Conservation (phyloP, 805 yeast genomes). For the Diddensiella transvaalensis region DNA sequence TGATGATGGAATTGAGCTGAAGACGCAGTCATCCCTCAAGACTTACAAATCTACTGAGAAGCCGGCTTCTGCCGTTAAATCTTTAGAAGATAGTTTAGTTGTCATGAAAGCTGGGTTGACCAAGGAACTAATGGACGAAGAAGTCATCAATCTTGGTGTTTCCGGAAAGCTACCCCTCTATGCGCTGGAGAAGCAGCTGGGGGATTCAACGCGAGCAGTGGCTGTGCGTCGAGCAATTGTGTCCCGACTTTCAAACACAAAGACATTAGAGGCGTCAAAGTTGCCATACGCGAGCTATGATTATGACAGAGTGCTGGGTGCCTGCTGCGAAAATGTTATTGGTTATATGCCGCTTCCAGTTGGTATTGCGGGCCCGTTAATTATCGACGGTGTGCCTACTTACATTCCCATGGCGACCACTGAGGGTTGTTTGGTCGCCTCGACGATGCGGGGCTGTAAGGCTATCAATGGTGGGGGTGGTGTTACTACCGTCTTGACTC, state of each 20-base stretch:
- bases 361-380: slow-evolving; percentile 96
- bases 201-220: slow-evolving; percentile 89
- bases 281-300: slow-evolving; percentile 84
- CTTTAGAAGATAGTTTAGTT: slow-evolving; percentile 58
- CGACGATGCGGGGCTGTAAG: slow-evolving; percentile 98
- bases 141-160: slow-evolving; percentile 66
- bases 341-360: slow-evolving; percentile 96
- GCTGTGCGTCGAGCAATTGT: slow-evolving; percentile 89
- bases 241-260: slow-evolving; percentile 75
- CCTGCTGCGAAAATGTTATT: slow-evolving; percentile 98
- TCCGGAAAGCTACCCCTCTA: slow-evolving; percentile 83
- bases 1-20: slow-evolving; percentile 36
- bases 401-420: slow-evolving; percentile 99
- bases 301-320: slow-evolving; percentile 94
- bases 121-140: slow-evolving; percentile 62
- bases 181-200: slow-evolving; percentile 89
- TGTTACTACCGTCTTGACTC: slow-evolving; percentile 82
- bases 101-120: slow-evolving; percentile 69
- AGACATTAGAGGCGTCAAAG: slow-evolving; percentile 64
- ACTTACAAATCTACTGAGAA: slow-evolving; percentile 18
- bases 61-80: slow-evolving; percentile 20
- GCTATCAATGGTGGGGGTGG: slow-evolving; percentile 98
- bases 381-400: slow-evolving; percentile 81
- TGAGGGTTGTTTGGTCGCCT: slow-evolving; percentile 97
- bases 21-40: slow-evolving; percentile 10